Conservation (phyloP, 1,284 basidiomycete species). For the Ustilago loliicola region DNA sequence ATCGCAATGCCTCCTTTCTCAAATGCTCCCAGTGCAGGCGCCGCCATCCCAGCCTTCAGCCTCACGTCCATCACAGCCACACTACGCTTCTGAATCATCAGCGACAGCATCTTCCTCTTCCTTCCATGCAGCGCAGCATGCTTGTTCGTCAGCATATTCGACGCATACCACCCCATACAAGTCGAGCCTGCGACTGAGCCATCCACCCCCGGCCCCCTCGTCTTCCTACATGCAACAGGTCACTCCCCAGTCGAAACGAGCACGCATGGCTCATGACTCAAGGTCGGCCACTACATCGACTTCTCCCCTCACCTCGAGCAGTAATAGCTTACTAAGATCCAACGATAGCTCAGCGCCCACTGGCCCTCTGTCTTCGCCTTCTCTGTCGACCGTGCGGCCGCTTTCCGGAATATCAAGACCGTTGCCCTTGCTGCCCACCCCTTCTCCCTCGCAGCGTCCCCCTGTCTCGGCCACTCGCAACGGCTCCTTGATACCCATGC, state of each 20-base stretch:
- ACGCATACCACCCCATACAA: conserved; percentile 11
- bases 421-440: conserved; percentile 21
- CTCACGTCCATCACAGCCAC: neutral
- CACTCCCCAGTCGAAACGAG: conserved; percentile 31
- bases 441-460: conserved; percentile 24
- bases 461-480: neutral
- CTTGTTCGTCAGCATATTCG: neutral
- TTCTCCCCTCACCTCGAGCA: conserved; percentile 13
- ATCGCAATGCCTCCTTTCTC: conserved; percentile 34
- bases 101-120: neutral
- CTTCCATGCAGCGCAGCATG: neutral
- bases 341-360: conserved; percentile 14
- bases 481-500: conserved; percentile 31
- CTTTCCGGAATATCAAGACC: conserved; percentile 38
- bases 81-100: neutral
- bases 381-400: conserved; percentile 21
- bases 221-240: conserved; percentile 10
- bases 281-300: conserved; percentile 9
- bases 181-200: conserved; percentile 30
- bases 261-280: conserved; percentile 10
- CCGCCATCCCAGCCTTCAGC: neutral
- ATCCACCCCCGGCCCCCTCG: conserved; percentile 34
- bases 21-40: conserved; percentile 22
- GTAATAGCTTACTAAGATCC: neutral
- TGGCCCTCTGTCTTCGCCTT: conserved; percentile 13